phyloP scores from a whole-genome alignment of 495 filamentous ascomycete genomes.

The Baudoinia panamericana region DNA sequence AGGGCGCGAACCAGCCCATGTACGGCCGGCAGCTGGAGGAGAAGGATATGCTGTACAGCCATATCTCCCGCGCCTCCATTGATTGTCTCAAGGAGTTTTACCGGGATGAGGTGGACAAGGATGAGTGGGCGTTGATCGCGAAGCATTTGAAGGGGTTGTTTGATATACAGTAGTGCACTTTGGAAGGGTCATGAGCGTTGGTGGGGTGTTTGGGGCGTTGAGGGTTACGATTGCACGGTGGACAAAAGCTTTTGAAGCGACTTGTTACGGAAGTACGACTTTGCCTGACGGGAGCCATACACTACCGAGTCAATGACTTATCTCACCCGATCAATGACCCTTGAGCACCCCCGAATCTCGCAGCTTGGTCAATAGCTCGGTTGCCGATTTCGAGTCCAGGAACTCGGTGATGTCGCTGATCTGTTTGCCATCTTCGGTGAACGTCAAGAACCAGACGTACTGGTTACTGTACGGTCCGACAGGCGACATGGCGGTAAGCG shows the following conservation, averaged over 20 bases:
- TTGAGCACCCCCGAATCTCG: background rate
- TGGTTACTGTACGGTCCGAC: background rate
- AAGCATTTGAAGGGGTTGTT: constrained; percentile 81
- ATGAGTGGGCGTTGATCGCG: constrained; percentile 85
- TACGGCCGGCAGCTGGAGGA: constrained; percentile 96
- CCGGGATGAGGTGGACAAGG: constrained; percentile 73
- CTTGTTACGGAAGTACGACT: no score
- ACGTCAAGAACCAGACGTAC: constrained; percentile 7
- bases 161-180: constrained; percentile 82
- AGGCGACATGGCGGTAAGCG: background rate
- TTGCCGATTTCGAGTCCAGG: background rate
- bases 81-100: constrained; percentile 96
- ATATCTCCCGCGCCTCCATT: constrained; percentile 76
- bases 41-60: constrained; percentile 73
- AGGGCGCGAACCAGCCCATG: constrained; percentile 83
- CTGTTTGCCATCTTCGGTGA: background rate
- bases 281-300: no score
- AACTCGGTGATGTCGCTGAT: constrained; percentile 1
- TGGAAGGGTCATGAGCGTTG: no score
- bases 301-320: constrained; percentile 18
- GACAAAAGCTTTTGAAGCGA: no score
- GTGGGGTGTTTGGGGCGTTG: no score
- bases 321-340: background rate
- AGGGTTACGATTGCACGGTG: no score
- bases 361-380: background rate